These are phyloP conservation scores for Phyllachora maydis DNA, from an alignment of 2,329 filamentous ascomycete species.

Conservation along the genomic window DNA sequence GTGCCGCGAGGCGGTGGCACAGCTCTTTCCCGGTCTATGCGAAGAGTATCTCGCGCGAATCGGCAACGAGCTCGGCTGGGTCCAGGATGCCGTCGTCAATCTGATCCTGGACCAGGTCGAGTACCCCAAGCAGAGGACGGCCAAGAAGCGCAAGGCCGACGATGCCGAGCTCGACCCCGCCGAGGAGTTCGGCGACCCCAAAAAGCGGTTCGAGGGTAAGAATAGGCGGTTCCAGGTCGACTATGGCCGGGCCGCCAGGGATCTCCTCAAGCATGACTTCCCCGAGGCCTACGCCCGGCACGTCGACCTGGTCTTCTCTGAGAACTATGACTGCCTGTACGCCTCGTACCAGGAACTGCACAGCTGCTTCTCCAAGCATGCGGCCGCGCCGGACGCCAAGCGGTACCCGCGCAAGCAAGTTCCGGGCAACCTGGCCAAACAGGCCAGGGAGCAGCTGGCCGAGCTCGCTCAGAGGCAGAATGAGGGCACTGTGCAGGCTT, in stretches of 20 bases:
- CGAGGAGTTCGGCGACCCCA: slow-evolving; percentile 6
- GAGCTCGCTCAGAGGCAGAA: slow-evolving; percentile 4
- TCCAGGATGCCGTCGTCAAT: slow-evolving; percentile 12
- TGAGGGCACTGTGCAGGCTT: slow-evolving; percentile 9
- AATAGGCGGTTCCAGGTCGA: not conserved
- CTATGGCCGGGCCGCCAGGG: slow-evolving; percentile 3
- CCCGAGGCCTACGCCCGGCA: slow-evolving; percentile 10
- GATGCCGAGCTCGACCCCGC: slow-evolving; percentile 4
- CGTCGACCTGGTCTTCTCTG: slow-evolving; percentile 5
- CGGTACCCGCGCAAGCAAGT: not conserved
- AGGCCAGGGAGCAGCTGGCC: slow-evolving; percentile 5
- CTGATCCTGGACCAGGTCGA: slow-evolving; percentile 19
- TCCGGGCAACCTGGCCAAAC: slow-evolving; percentile 11
- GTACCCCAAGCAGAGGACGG: slow-evolving; percentile 13
- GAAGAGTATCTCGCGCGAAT: slow-evolving; percentile 13
- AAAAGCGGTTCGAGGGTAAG: slow-evolving; percentile 3
- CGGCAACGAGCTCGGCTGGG: slow-evolving; percentile 8
- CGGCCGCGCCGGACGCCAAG: too few relatives aligned
- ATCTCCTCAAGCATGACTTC: slow-evolving; percentile 15
- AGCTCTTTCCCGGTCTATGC: slow-evolving; percentile 24
- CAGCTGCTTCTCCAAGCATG: slow-evolving; percentile 2
- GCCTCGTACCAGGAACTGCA: slow-evolving; percentile 14
- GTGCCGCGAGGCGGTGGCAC: slow-evolving; percentile 11
- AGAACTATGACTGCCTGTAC: slow-evolving; percentile 11
- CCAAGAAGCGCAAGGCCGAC: slow-evolving; percentile 20